Evolutionary conservation across 2,329 filamentous ascomycete species (phyloP), one percentile per base, ranked within the genome.

Genomic region (Verticillium klebahnii): DNA sequence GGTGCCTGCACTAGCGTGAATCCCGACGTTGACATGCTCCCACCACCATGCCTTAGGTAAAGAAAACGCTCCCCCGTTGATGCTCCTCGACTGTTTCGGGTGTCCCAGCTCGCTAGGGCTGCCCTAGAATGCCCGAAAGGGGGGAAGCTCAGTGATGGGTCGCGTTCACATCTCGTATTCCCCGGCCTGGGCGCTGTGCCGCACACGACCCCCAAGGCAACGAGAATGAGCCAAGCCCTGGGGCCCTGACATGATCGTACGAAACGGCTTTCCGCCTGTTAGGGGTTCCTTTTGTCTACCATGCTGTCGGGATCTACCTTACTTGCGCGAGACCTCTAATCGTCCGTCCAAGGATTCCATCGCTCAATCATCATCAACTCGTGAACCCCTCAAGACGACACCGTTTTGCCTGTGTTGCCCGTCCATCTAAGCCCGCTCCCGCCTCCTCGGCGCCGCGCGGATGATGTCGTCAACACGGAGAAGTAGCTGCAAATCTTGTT

Each of bases 381-480:
- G 37, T 45, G 57, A 29, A 40, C 37, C 25, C 57, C 23, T n/a
- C 57, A 50, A 19, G 39, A 37, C 32, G 31, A 29, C 5, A 29
- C 31, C 57, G 39, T 31, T 25, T 57, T 8, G n/a, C 34, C 17
- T 36, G 31, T 4, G 55, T 9, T 52, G n/a, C 73, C 68, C 59
- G 19, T 72, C 68, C 59, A 9, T 37, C 60, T 60, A 91, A 83
- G 90, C 89, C 69, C 91, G 85, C 76, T 94, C 90, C 65, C 92
- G 84, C 78, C 85, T 88, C 74, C 95, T 84, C 60, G 95, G 95
- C 59, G 95, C 95, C 59, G 92, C 91, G 65, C 94, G 89, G 75
- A 99, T 98, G 75, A 99, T 99, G 77, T 98, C 95, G 80, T 99
- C 95, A 59, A 99, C 95, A 73, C 95, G 87, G 67, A 99, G 82